A percentile compares a stretch with the other conserved stretches of the same genome.
Conservation (phyloP, 148 eudicot species). For the Spergularia bocconei region DNA sequence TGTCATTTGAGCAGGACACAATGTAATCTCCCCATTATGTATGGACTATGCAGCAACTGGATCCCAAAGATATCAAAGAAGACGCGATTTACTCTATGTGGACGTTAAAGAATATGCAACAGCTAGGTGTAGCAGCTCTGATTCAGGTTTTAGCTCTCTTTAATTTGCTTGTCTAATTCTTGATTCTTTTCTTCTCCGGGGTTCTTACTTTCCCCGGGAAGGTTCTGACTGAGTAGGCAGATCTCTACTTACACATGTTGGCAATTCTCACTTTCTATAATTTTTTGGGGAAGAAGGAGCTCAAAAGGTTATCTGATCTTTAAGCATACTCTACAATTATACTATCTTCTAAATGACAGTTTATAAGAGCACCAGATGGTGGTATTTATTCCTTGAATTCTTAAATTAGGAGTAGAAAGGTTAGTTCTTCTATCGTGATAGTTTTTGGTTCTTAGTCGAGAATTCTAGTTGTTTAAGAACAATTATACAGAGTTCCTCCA, state of each 20-base stretch:
- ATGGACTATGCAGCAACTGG: conserved; percentile 91
- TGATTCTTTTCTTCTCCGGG: background rate
- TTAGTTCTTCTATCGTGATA: no score
- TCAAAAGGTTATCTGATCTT: background rate
- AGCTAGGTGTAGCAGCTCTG: conserved; percentile 66
- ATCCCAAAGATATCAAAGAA: conserved; percentile 40
- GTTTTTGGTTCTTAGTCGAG: no score
- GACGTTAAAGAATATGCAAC: conserved; percentile 92
- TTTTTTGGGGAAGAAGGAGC: background rate
- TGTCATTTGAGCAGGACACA: conserved; percentile 59
- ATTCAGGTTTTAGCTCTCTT: conserved; percentile 35
- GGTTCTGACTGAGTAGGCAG: conserved; percentile 9
- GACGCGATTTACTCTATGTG: conserved; percentile 70
- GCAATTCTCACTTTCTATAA: background rate
- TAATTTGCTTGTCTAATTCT: background rate
- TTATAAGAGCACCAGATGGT: background rate
- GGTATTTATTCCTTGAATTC: no score
- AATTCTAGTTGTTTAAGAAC: no score
- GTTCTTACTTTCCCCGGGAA: conserved; percentile 11
- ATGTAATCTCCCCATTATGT: conserved; percentile 70
- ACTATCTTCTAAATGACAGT: background rate
- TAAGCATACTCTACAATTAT: background rate
- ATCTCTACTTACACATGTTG: conserved; percentile 8
- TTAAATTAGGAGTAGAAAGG: no score
- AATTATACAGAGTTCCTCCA: no score